Percentiles rank a stretch among this genome's conserved stretches.
Evolutionary conservation across 768 basidiomycete species (phyloP).

Genomic region (Scleroderma bovista): DNA sequence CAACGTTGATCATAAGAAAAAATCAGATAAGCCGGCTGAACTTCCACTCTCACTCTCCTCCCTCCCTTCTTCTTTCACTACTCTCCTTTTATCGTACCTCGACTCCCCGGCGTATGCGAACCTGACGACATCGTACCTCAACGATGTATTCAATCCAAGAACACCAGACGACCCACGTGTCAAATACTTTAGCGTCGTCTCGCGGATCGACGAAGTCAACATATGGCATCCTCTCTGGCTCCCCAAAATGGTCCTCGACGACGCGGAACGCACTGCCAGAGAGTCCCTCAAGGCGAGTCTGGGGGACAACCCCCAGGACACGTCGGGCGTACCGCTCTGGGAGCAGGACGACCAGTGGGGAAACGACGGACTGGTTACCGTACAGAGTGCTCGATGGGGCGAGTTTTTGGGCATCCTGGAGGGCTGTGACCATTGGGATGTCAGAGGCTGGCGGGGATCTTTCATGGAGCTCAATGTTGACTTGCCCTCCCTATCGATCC

Average conservation of each 20-base stretch:
- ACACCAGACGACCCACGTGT: conserved; percentile 78
- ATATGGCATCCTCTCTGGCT: conserved; percentile 97
- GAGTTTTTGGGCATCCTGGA: conserved; percentile 90
- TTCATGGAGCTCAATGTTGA: conserved; percentile 58
- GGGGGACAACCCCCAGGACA: neutral
- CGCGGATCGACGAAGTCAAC: conserved; percentile 56
- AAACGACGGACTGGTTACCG: conserved; percentile 87
- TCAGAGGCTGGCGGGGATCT: conserved; percentile 76
- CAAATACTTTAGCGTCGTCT: conserved; percentile 90
- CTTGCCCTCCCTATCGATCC: conserved; percentile 40
- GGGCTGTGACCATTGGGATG: conserved; percentile 94
- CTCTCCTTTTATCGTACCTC: conserved; percentile 78
- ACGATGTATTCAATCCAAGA: conserved; percentile 72
- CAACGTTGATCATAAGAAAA: conserved; percentile 34
- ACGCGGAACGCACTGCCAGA: conserved; percentile 61
- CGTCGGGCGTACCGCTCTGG: conserved; percentile 36
- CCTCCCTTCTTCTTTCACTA: conserved; percentile 78
- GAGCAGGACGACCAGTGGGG: conserved; percentile 59
- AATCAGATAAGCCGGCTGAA: conserved; percentile 40
- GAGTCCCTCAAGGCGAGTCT: conserved; percentile 33
- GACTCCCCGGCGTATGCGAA: conserved; percentile 98
- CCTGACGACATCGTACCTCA: conserved; percentile 79
- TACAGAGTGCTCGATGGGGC: conserved; percentile 94
- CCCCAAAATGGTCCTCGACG: conserved; percentile 90
- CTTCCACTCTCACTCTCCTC: conserved; percentile 50